Evolutionary conservation across 352 stramenopile species (phyloP).

Genomic region (Pilasporangium apinafurcum): DNA sequence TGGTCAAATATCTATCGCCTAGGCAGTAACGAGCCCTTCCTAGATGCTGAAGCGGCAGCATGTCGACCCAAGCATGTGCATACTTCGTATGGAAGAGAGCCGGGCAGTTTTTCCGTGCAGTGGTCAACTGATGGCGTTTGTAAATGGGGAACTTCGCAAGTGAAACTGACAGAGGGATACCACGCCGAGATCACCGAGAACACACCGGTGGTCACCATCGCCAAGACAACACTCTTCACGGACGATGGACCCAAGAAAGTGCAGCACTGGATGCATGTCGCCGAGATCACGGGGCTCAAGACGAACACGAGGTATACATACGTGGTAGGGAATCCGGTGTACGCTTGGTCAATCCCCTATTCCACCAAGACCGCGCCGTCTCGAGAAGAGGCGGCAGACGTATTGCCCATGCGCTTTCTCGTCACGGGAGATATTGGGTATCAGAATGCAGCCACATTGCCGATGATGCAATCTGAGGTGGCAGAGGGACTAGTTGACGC

Average conservation of each 20-base stretch:
- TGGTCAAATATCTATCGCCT: slow-evolving; percentile 67
- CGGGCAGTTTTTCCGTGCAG: slow-evolving; percentile 63
- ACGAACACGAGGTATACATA: slow-evolving; percentile 78
- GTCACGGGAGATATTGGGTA: slow-evolving; percentile 87
- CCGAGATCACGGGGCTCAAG: slow-evolving; percentile 46
- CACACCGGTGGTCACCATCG: slow-evolving; percentile 30
- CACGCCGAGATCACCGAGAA: slow-evolving; percentile 28
- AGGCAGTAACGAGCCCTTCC: slow-evolving; percentile 38
- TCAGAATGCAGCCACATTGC: slow-evolving; percentile 82
- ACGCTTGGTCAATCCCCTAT: slow-evolving; percentile 79
- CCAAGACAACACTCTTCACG: slow-evolving; percentile 58
- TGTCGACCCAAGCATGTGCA: slow-evolving; percentile 80
- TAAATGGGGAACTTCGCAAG: slow-evolving; percentile 23
- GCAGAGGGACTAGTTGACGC: slow-evolving; percentile 67
- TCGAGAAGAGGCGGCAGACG: slow-evolving; percentile 10
- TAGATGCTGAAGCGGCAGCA: slow-evolving; percentile 27
- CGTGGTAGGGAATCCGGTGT: slow-evolving; percentile 64
- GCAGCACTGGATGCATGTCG: slow-evolving; percentile 67
- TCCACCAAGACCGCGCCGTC: slow-evolving; percentile 67
- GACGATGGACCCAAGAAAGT: slow-evolving; percentile 54
- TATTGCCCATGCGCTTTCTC: slow-evolving; percentile 54
- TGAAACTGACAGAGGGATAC: slow-evolving; percentile 60
- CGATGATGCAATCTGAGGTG: slow-evolving; percentile 86
- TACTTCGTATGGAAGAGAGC: slow-evolving; percentile 57
- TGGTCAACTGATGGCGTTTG: slow-evolving; percentile 73